These are phyloP conservation scores for Candida boidinii DNA, from an alignment of 805 yeast species.

Conservation along the genomic window DNA sequence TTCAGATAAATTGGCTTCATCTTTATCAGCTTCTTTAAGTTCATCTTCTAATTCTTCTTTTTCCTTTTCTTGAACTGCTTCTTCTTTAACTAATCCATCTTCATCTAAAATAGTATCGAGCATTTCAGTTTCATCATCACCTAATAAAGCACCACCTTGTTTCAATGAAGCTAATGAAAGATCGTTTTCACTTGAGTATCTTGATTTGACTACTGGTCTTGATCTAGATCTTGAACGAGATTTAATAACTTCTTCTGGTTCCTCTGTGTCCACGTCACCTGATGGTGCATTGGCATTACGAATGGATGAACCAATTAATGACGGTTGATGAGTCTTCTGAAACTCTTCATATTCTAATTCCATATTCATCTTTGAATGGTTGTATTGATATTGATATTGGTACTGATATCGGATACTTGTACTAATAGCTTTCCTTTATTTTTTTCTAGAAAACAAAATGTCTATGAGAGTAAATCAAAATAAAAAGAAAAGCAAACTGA, in stretches of 20 bases:
- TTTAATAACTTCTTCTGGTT: conserved; percentile 10
- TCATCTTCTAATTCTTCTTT: conserved; percentile 3
- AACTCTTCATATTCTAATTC: conserved; percentile 46
- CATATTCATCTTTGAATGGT: conserved; percentile 31
- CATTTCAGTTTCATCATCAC: conserved; percentile 50
- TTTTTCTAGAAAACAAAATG: no score
- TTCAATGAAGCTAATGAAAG: conserved; percentile 26
- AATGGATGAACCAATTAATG: conserved; percentile 45
- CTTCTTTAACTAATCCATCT: conserved; percentile 44
- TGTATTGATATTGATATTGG: neutral
- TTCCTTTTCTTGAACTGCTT: conserved; percentile 26
- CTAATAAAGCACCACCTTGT: conserved; percentile 44
- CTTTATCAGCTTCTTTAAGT: no score
- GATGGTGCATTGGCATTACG: conserved; percentile 5
- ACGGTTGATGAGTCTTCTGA: conserved; percentile 37
- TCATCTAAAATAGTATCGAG: conserved; percentile 44
- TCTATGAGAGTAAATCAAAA: no score
- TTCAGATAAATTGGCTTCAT: neutral
- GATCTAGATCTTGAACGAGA: conserved; percentile 18
- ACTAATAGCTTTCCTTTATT: neutral
- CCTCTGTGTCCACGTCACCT: no score
- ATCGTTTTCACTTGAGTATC: conserved; percentile 18
- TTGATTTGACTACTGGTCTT: conserved; percentile 37
- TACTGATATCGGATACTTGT: neutral
- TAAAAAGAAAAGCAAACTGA: no score